Evolutionary conservation across 2,329 filamentous ascomycete species (phyloP).

Genomic region (Neofusicoccum sp.): DNA sequence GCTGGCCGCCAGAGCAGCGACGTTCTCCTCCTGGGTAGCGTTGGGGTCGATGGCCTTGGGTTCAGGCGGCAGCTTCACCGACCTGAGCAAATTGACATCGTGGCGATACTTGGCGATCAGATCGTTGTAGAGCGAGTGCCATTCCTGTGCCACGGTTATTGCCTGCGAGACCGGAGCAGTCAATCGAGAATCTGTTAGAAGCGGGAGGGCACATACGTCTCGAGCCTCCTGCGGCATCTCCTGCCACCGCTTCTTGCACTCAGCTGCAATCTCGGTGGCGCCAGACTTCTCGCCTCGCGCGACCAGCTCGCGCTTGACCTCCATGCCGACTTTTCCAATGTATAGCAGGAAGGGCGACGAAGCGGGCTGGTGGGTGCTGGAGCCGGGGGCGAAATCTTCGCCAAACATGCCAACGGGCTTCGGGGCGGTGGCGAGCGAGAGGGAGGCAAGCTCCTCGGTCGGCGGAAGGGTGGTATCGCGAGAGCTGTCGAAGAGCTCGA

Average conservation of each 20-base stretch:
- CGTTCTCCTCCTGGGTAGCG: constrained; percentile 42
- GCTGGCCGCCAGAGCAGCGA: constrained; percentile 42
- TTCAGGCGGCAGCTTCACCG: constrained; percentile 27
- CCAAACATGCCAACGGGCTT: constrained; percentile 22
- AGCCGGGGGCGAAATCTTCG: neutral
- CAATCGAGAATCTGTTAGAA: constrained; percentile 8
- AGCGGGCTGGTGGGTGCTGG: constrained; percentile 34
- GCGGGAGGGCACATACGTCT: constrained; percentile 17
- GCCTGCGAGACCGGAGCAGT: constrained; percentile 22
- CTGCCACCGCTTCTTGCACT: constrained; percentile 43
- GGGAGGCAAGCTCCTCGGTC: constrained; percentile 26
- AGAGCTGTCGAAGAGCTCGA: constrained; percentile 65
- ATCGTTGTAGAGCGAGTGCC: constrained; percentile 44
- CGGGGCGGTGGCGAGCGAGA: neutral
- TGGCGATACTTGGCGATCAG: constrained; percentile 44
- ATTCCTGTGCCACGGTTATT: constrained; percentile 35
- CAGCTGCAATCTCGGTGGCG: constrained; percentile 45
- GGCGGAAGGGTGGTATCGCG: constrained; percentile 40
- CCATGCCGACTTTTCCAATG: constrained; percentile 42
- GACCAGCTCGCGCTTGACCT: constrained; percentile 41
- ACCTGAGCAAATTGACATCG: constrained; percentile 39
- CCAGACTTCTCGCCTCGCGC: constrained; percentile 41
- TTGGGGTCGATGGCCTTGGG: constrained; percentile 41
- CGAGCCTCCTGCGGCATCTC: constrained; percentile 43
- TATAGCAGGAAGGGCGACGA: constrained; percentile 45